Conservation (phyloP, 805 yeast species). For the Alloascoidea hylecoeti region DNA sequence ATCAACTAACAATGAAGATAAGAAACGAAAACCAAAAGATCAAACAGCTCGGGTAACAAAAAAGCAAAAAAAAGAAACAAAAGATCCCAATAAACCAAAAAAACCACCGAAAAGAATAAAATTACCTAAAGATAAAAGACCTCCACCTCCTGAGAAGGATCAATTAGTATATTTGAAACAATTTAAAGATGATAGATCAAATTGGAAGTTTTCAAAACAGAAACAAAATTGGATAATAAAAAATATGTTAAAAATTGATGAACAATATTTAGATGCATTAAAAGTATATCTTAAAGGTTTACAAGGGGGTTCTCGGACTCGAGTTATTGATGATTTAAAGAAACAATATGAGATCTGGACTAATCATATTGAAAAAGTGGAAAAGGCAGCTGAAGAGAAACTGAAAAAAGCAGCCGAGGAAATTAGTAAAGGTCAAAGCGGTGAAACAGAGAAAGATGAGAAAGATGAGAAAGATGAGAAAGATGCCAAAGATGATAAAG, state of each 20-base stretch:
- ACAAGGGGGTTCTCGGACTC: conserved; percentile 55
- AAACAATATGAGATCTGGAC: conserved; percentile 44
- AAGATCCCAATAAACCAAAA: conserved; percentile 14
- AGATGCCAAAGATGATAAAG: conserved; percentile 7
- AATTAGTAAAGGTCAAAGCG: conserved; percentile 7
- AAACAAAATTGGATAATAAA: conserved; percentile 77
- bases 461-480: conserved; percentile 7
- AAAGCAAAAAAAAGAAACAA: conserved; percentile 10
- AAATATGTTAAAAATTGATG: conserved; percentile 38
- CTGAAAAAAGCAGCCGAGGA: conserved; percentile 13
- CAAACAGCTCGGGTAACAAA: conserved; percentile 4
- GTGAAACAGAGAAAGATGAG: conserved; percentile 4
- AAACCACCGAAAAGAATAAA: conserved; percentile 62
- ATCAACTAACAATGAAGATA: conserved; percentile 14
- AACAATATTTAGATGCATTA: conserved; percentile 35
- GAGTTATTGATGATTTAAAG: conserved; percentile 36
- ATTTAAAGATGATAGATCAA: conserved; percentile 35
- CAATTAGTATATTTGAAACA: conserved; percentile 53
- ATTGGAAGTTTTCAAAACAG: conserved; percentile 80
- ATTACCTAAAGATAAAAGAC: conserved; percentile 50
- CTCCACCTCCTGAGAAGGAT: conserved; percentile 65
- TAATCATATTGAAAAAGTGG: conserved; percentile 25
- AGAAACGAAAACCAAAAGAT: conserved; percentile 9
- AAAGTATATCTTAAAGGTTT: conserved; percentile 39
- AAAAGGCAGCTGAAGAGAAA: conserved; percentile 11